Conservation (phyloP, 2,329 filamentous ascomycete genomes). For the Neofusicoccum cordaticola region DNA sequence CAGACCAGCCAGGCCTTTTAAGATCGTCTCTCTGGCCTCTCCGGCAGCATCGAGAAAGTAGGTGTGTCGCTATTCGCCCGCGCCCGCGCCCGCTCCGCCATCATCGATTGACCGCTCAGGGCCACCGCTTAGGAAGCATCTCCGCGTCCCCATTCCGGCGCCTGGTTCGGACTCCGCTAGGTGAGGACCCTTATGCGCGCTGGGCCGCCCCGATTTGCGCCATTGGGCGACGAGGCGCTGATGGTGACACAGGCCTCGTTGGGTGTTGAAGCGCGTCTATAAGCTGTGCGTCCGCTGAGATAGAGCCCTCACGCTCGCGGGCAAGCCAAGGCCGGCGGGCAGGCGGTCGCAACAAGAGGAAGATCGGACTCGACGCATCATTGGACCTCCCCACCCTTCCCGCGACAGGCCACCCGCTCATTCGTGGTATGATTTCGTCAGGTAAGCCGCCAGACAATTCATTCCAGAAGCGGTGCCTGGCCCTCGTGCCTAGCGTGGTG, state of each 20-base stretch:
- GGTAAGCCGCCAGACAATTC: conserved; percentile 1
- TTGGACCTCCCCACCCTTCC: not conserved
- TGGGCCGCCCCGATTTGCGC: conserved; percentile 1
- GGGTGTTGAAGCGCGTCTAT: not conserved
- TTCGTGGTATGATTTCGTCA: conserved; percentile 4
- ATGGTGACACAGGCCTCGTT: not conserved
- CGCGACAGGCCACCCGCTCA: not conserved
- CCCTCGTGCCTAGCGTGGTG: conserved; percentile 8
- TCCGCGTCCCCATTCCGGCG: conserved; percentile 5
- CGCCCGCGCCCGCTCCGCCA: not conserved
- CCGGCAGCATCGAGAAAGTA: not conserved
- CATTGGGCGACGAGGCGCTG: conserved; percentile 11
- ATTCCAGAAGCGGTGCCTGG: conserved; percentile 12
- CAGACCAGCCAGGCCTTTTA: not conserved
- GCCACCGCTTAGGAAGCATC: conserved; percentile 14
- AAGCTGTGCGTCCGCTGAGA: not conserved
- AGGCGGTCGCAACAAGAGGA: not conserved
- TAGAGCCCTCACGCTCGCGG: not conserved
- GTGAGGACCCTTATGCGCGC: conserved; percentile 14
- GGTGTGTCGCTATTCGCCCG: not conserved
- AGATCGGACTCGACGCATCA: not conserved
- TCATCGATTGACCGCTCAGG: not conserved
- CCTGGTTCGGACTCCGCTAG: not conserved
- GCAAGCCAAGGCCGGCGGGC: conserved; percentile 1
- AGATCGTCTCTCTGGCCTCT: not conserved